phyloP scores from a whole-genome alignment of 805 yeast species.

The Myxozyma vanderwaltii region DNA sequence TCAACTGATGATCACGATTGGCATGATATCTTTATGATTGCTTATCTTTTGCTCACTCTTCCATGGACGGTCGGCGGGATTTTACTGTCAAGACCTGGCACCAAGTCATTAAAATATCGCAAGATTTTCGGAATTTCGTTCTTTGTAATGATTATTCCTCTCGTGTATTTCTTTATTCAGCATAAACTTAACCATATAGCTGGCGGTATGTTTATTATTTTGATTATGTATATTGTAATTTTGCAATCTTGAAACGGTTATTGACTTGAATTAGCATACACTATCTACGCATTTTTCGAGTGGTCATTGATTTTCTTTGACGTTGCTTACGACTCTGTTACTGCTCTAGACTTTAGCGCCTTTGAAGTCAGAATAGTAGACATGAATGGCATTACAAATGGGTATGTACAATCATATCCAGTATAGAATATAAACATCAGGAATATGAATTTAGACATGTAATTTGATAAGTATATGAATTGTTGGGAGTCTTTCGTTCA shows the following conservation, averaged over 20 bases:
- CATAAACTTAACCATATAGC: conserved; percentile 84
- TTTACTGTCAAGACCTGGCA: conserved; percentile 52
- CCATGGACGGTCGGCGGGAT: conserved; percentile 84
- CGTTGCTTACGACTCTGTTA: conserved; percentile 79
- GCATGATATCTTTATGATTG: conserved; percentile 94
- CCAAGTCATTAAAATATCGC: conserved; percentile 52
- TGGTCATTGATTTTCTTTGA: conserved; percentile 88
- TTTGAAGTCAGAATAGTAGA: conserved; percentile 53
- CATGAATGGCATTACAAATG: conserved; percentile 36
- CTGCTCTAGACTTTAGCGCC: conserved; percentile 67
- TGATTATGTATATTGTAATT: neutral
- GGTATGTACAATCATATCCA: conserved; percentile 33
- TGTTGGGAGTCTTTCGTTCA: too few species aligned
- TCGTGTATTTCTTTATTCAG: conserved; percentile 85
- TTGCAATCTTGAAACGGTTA: neutral
- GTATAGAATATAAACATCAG: conserved; percentile 10
- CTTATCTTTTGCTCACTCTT: conserved; percentile 81
- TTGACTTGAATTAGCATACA: conserved; percentile 62
- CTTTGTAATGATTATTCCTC: conserved; percentile 73
- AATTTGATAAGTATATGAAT: too few species aligned
- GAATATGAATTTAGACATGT: neutral
- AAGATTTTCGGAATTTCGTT: conserved; percentile 59
- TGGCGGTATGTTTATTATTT: conserved; percentile 52
- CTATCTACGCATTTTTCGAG: conserved; percentile 90
- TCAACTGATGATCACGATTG: conserved; percentile 96